Base-by-base conservation (phyloP, 2,329 filamentous ascomycete genomes). In the Hymenoscyphus albidus region DNA sequence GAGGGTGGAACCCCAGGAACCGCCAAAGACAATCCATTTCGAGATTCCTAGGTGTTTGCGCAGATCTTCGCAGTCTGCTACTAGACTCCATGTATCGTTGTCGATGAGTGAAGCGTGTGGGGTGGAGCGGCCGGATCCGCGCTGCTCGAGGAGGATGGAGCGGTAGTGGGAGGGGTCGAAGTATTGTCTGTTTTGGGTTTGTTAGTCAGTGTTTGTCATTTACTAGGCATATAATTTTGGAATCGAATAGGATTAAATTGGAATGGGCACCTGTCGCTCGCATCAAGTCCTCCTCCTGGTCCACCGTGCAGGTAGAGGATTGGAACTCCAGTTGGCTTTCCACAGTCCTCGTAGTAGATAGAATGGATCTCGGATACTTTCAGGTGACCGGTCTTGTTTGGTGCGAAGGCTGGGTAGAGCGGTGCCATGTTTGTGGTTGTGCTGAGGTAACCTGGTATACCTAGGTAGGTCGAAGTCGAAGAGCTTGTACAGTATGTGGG, bases 1-100 rank as follows among this genome's bases (percentile, higher is more conserved):
- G 16, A 82, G 74, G 0, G 79, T 80, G 3, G 78, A 78, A 40
- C 80, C 80, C 80, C 80, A 82, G 0, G 79, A 81, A 1, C 80
- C 79, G 48, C 80, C 80, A 65, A 81, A 82, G 3, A 82, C 77
- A 44, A 77, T 74, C 80, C 80, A 82, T 69, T 79, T 79, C 7
- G 70, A 51, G 38, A 82, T 77, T 0, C 73, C 62, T 6, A 82
- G 73, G 61, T 80, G 78, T 16, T 73, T 66, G 48, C 80, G 76
- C 1, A 82, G 71, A 1, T 71, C 69, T 65, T 82, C 80, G 66
- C 82, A 78, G 65, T 82, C 80, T n/a, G 74, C 68, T 2, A 81
- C 75, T 0, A 82, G 72, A 63, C 77, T 71, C 73, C 76, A 76
- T 2, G 80, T 81, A 0, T 78, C 81, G 72, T 82, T 82, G 58